These are phyloP conservation scores for Leccinum disarticulatum DNA, from an alignment of 768 basidiomycete species.

Conservation along the genomic window DNA sequence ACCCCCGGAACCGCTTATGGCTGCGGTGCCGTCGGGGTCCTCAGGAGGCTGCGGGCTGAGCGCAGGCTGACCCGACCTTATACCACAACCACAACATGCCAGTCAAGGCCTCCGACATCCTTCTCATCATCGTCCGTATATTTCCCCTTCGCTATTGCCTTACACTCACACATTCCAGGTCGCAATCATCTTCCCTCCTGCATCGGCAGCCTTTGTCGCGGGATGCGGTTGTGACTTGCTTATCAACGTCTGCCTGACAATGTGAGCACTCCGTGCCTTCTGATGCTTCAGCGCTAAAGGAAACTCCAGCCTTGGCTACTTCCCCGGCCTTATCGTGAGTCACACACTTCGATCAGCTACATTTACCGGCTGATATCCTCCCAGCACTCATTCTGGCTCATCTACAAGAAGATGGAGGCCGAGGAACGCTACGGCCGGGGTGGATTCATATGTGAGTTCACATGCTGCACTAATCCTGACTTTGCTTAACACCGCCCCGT, in stretches of 20 bases:
- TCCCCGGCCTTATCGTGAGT: slow-evolving; percentile 61
- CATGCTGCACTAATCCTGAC: not conserved
- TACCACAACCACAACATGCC: slow-evolving; percentile 24
- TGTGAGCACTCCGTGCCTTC: slow-evolving; percentile 44
- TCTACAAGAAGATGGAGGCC: slow-evolving; percentile 87
- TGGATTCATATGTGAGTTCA: slow-evolving; percentile 69
- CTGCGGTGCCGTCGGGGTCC: slow-evolving; percentile 22
- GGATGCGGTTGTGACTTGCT: slow-evolving; percentile 87
- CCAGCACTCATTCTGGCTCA: slow-evolving; percentile 85
- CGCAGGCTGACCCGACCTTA: not conserved
- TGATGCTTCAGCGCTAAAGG: slow-evolving; percentile 3
- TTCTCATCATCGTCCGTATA: slow-evolving; percentile 69
- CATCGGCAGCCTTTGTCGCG: slow-evolving; percentile 71
- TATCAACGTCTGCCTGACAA: slow-evolving; percentile 78
- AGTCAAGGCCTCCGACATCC: slow-evolving; percentile 67
- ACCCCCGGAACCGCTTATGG: slow-evolving; percentile 15
- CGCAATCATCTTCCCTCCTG: slow-evolving; percentile 79
- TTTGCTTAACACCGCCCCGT: slow-evolving; percentile 3
- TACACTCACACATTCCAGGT: slow-evolving; percentile 43
- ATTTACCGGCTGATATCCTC: not conserved
- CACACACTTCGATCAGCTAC: too few relatives aligned
- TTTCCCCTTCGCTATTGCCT: not conserved
- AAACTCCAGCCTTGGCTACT: slow-evolving; percentile 62
- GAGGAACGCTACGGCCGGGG: slow-evolving; percentile 79
- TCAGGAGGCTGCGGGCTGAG: slow-evolving; percentile 17